Percentiles rank a stretch among this genome's conserved stretches.
These are phyloP conservation scores for Debaryomyces psychrophilus DNA, from an alignment of 1,139 yeast genomes.

Conservation along the genomic window DNA sequence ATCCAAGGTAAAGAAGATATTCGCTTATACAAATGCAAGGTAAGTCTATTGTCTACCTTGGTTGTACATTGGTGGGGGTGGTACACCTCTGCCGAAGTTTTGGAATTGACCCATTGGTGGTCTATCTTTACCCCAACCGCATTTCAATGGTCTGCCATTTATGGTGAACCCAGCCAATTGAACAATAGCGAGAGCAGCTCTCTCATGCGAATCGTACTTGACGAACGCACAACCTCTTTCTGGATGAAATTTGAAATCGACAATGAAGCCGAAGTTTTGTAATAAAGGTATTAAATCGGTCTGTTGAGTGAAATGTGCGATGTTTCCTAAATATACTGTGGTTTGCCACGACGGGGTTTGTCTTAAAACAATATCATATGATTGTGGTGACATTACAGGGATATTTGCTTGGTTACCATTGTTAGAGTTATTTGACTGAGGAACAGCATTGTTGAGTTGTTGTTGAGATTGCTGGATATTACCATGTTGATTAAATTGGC, in stretches of 20 bases:
- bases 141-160: conserved; percentile 77
- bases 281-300: conserved; percentile 74
- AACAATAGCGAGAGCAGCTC: conserved; percentile 86
- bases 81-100: conserved; percentile 33
- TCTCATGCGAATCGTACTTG: conserved; percentile 81
- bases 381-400: conserved; percentile 52
- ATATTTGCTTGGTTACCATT: conserved; percentile 17
- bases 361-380: conserved; percentile 69
- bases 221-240: conserved; percentile 87
- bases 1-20: background rate
- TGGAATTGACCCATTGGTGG: conserved; percentile 44
- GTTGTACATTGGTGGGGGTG: conserved; percentile 27
- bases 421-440: conserved; percentile 10
- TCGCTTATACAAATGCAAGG: background rate
- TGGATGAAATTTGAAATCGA: conserved; percentile 78
- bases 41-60: conserved; percentile 19
- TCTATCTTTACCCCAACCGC: conserved; percentile 86
- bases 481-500: conserved; percentile 19
- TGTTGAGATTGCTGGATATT: conserved; percentile 9
- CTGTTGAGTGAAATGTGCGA: conserved; percentile 76
- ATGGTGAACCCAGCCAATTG: conserved; percentile 75
- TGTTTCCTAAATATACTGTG: conserved; percentile 87
- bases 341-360: conserved; percentile 85
- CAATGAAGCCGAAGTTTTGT: conserved; percentile 79
- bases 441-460: conserved; percentile 6